Conservation (phyloP, 2,329 filamentous ascomycete species). For the Epichloe brachyelytri region DNA sequence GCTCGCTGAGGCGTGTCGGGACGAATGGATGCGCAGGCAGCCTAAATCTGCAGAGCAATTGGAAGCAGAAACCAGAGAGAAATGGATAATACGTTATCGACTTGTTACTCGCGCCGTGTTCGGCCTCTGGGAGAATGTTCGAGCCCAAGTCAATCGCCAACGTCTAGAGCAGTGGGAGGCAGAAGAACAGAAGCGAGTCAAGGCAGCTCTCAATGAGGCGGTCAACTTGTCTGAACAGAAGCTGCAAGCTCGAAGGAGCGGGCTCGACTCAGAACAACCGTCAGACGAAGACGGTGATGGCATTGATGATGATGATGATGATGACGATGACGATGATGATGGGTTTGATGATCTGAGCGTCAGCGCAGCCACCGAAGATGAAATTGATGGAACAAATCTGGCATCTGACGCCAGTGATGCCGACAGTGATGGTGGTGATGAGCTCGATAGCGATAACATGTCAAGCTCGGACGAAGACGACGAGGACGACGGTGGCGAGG, state of each 20-base stretch:
- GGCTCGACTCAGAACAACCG: conserved; percentile 38
- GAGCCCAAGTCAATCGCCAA: conserved; percentile 44
- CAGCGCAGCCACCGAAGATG: conserved; percentile 22
- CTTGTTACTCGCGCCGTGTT: conserved; percentile 48
- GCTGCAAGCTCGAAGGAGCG: conserved; percentile 46
- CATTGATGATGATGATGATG: conserved; percentile 29
- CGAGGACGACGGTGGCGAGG: conserved; percentile 49
- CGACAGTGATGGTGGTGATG: conserved; percentile 27
- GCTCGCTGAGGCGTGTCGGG: conserved; percentile 64
- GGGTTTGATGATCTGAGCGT: conserved; percentile 32
- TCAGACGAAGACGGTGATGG: conserved; percentile 25
- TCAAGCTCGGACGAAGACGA: conserved; percentile 51
- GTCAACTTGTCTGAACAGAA: conserved; percentile 60
- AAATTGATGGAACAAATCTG: conserved; percentile 20
- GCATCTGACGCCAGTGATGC: conserved; percentile 19
- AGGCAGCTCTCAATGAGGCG: conserved; percentile 59
- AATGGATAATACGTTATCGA: conserved; percentile 56
- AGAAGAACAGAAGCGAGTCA: conserved; percentile 49
- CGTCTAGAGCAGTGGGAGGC: conserved; percentile 51
- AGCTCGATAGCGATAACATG: conserved; percentile 35
- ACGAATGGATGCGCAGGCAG: conserved; percentile 61
- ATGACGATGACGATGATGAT: conserved; percentile 16
- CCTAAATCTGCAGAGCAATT: conserved; percentile 71
- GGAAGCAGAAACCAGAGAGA: conserved; percentile 59
- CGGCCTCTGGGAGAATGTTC: conserved; percentile 53